Base-by-base conservation (phyloP, 2,329 filamentous ascomycete species). In the Pseudohalonectria lignicola region DNA sequence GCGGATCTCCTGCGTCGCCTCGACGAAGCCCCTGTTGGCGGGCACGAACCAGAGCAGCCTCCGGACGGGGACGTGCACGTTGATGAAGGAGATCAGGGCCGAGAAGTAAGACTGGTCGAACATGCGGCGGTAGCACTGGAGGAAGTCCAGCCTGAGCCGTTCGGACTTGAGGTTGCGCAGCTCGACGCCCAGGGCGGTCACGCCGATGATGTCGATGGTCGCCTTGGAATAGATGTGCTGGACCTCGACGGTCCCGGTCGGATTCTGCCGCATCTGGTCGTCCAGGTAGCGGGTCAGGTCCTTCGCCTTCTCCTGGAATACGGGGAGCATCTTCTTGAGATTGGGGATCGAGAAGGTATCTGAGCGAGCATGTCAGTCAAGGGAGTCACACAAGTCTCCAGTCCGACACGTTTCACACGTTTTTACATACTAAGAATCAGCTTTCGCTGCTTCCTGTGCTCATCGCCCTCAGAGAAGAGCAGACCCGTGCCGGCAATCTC, bases 21-120 rank as follows among this genome's bases (percentile, higher is more conserved):
- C 38, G n/a, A 61, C 42, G 42, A 64, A 66, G 4, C 41, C 46
- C 5, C 46, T 49, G 40, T 67, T 68, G 2, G 59, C 58, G 39
- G 41, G 25, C 40, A 41, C 37, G 32, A 39, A 39, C 31, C 21
- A 34, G 11, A 40, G 34, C 13, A 41, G 37, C 21, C 34, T 31
- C 7, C 57, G 52, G 6, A 60, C 46, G 2, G 57, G 56, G 2
- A 60, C 5, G 23, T 52, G 51, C 8, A 49, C 47, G 36, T 61
- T 57, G 13, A 59, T 40, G 16, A 55, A 50, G 26, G 45, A 48
- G 12, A 61, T 49, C 3, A 61, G 21, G 11, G 53, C 47, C 1
- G 54, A 51, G 0, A 53, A 15, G 1, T 41, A 40, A 0, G 46
- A 37, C 15, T 54, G 53, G 12, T 56, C 51, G 30, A 62, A 54